Base-by-base conservation (phyloP, 768 basidiomycete species). In the Lactarius sp. region DNA sequence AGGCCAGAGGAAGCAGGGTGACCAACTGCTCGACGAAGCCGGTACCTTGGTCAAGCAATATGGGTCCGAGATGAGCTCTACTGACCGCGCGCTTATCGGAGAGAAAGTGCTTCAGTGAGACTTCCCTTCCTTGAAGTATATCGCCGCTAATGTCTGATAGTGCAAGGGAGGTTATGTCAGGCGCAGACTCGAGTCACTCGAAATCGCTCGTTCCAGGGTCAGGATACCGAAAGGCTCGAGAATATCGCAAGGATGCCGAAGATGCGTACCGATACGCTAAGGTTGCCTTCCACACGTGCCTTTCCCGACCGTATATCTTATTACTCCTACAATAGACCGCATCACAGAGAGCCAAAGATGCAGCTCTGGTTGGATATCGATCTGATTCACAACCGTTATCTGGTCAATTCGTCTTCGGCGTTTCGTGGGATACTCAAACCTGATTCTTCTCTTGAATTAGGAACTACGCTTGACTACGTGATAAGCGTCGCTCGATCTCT, bases 221-320 rank as follows among this genome's bases (percentile, higher is more conserved):
- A 44, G 56, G 42, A 22, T 6, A 27, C 14, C 0, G 22, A 4
- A 54, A 60, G 2, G 59, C 59, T 44, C 58, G 34, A 6, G 49
- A 55, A 60, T 65, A 52, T 46, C 49, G n/a, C 27, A 56, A 31
- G 41, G 41, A 9, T 14, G 47, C 59, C n/a, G 52, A 4, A 20
- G 20, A n/a, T 14, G 54, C 49, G 3, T 39, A 14, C 8, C 20
- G 7, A 14, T 27, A 10, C 10, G 59, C 36, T 49, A 52, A 60
- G 64, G 64, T 65, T 18, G 9, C n/a, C 16, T 37, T 46, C 13
- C 12, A 1, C 39, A 6, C 44, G 10, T 34, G 36, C 6, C 36
- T 37, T 37, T 37, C 36, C 36, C 36, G 10, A 16, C 34, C 46
- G 12, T 54, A 6, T 31, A 3, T 34, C 61, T 61, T n/a, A 61